These are phyloP conservation scores for Keithomyces neogunnii DNA, from an alignment of 2,329 filamentous ascomycete genomes.

Conservation along the genomic window DNA sequence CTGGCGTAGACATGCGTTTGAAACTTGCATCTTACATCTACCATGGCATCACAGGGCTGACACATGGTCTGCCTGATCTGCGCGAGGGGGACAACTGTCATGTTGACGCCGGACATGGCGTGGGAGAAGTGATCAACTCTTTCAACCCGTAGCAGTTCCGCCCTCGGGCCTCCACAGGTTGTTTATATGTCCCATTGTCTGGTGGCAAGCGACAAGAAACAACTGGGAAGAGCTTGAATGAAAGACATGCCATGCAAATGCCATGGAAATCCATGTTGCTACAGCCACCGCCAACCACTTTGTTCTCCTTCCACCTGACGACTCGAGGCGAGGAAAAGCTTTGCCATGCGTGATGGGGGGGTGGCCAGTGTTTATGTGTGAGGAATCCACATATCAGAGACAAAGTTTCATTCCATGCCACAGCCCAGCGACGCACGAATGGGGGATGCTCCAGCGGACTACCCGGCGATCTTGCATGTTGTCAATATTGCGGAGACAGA, in stretches of 20 bases:
- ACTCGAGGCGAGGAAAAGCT: too few relatives aligned
- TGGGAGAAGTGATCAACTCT: not conserved
- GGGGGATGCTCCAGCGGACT: not conserved
- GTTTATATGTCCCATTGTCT: too few relatives aligned
- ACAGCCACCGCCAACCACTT: not conserved
- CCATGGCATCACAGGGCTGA: not conserved
- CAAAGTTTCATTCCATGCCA: conserved; percentile 1
- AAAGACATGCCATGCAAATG: not conserved
- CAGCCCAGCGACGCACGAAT: not conserved
- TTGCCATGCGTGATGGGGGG: too few relatives aligned
- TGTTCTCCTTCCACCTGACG: not conserved
- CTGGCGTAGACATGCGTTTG: not conserved
- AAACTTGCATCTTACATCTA: not conserved
- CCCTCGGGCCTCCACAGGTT: too few relatives aligned
- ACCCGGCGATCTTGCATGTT: not conserved
- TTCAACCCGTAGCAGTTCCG: too few relatives aligned
- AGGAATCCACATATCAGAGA: not conserved
- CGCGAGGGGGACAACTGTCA: not conserved
- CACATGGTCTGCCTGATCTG: not conserved
- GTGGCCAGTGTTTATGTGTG: not conserved
- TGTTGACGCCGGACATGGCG: not conserved
- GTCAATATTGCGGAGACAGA: too few relatives aligned
- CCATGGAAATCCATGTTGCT: not conserved
- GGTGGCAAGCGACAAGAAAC: too few relatives aligned
- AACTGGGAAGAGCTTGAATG: not conserved